Conservation (phyloP, 164 flowering plant species). For the Akebia trifoliata region DNA sequence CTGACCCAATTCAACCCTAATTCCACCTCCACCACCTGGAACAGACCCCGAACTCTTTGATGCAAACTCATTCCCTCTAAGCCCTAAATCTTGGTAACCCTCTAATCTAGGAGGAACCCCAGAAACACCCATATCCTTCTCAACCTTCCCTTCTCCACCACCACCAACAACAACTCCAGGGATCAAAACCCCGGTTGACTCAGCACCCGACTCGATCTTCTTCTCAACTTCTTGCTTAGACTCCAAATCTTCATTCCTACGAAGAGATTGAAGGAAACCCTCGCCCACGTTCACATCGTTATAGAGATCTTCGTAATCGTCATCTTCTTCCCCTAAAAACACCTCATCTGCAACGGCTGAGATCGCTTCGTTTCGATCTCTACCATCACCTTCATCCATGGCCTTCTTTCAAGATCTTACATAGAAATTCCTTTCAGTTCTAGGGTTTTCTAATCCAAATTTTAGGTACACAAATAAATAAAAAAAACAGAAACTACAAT, state of each 20-base stretch:
- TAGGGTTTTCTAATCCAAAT: too few species aligned
- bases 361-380: constrained; percentile 64
- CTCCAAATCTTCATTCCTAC: constrained; percentile 47
- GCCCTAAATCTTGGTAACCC: constrained; percentile 34
- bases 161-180: constrained; percentile 26
- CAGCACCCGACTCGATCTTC: constrained; percentile 11
- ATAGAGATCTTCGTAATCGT: constrained; percentile 81
- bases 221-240: constrained; percentile 24
- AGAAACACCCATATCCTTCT: constrained; percentile 19
- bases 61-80: constrained; percentile 33
- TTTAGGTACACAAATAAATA: too few species aligned
- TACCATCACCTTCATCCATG: constrained; percentile 24
- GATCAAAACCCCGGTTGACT: constrained; percentile 18
- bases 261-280: constrained; percentile 55
- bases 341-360: constrained; percentile 75
- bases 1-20: constrained; percentile 53
- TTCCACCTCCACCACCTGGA: constrained; percentile 36
- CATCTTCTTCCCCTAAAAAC: constrained; percentile 22
- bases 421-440: too few species aligned
- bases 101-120: constrained; percentile 25
- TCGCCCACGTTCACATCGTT: constrained; percentile 90
- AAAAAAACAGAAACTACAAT: too few species aligned
- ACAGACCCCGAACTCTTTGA: constrained; percentile 17
- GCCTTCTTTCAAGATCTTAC: too few species aligned
- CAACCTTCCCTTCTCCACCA: constrained; percentile 20